Percentiles rank a stretch among this genome's conserved stretches.
Conservation (phyloP, 352 stramenopile species). For the Pythium volutum region DNA sequence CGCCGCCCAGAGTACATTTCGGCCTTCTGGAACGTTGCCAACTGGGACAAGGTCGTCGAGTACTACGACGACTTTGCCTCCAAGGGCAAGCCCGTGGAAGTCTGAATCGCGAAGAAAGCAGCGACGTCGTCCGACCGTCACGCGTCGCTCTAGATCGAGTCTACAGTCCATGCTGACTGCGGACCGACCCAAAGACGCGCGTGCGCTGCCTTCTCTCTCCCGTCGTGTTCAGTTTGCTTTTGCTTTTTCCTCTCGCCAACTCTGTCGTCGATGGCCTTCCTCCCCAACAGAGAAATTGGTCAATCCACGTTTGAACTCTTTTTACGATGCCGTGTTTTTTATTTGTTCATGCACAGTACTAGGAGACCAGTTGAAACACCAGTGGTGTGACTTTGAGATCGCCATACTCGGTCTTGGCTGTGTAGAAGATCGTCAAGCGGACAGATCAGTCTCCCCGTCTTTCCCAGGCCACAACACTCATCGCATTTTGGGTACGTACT, state of each 20-base stretch:
- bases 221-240: background rate
- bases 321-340: background rate
- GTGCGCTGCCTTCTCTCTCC: background rate
- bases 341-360: background rate
- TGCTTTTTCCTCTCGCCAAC: background rate
- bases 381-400: conserved; percentile 31
- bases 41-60: conserved; percentile 62
- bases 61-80: conserved; percentile 61
- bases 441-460: too few relatives aligned
- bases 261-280: background rate
- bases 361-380: conserved; percentile 33
- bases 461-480: too few relatives aligned
- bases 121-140: conserved; percentile 13
- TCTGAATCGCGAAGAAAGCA: conserved; percentile 48
- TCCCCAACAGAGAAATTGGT: conserved; percentile 7
- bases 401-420: conserved; percentile 36
- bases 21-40: conserved; percentile 92
- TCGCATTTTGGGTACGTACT: conserved; percentile 39
- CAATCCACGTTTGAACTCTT: conserved; percentile 7
- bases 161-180: background rate
- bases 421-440: background rate
- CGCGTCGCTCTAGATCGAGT: conserved; percentile 13
- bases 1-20: conserved; percentile 85
- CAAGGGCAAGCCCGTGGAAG: conserved; percentile 49
- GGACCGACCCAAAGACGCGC: background rate